Conservation (phyloP, 257 asterid genomes). For the Craterostigma plantagineum region DNA sequence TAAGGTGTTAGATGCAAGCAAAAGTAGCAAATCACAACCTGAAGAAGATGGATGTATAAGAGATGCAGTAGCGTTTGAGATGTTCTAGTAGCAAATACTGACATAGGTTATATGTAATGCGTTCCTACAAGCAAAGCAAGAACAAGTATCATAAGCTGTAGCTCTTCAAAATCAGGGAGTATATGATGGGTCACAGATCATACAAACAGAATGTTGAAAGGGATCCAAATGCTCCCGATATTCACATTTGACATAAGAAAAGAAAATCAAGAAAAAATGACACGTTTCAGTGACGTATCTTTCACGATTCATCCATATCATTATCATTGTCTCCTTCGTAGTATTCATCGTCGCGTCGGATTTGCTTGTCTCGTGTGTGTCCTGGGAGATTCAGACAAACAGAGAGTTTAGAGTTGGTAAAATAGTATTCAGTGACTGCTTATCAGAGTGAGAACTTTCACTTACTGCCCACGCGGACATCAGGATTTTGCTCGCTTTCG, state of each 20-base stretch:
- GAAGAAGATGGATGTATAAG: slow-evolving; percentile 7
- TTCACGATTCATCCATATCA: slow-evolving; percentile 60
- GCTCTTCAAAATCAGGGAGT: slow-evolving; percentile 2
- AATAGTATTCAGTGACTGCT: background rate
- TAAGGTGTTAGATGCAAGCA: slow-evolving; percentile 21
- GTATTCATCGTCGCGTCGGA: slow-evolving; percentile 91
- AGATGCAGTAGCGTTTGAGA: slow-evolving; percentile 23
- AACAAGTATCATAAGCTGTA: too few species aligned
- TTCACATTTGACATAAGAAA: slow-evolving; percentile 14
- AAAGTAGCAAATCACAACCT: slow-evolving; percentile 8
- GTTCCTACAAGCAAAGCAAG: too few species aligned
- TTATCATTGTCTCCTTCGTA: slow-evolving; percentile 89
- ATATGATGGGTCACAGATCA: too few species aligned
- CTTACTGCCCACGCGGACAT: slow-evolving; percentile 79
- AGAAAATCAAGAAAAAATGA: too few species aligned
- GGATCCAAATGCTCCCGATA: slow-evolving; percentile 8
- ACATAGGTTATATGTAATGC: slow-evolving; percentile 13
- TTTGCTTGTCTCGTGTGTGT: slow-evolving; percentile 72
- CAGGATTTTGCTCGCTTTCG: slow-evolving; percentile 81
- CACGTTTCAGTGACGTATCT: too few species aligned
- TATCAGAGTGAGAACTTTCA: slow-evolving; percentile 9
- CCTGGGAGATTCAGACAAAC: slow-evolving; percentile 18
- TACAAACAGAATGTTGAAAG: slow-evolving; percentile 1
- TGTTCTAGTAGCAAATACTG: slow-evolving; percentile 18
- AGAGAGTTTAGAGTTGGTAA: too few species aligned